Conservation (phyloP, 2,329 filamentous ascomycete genomes). For the Venturia nashicola region DNA sequence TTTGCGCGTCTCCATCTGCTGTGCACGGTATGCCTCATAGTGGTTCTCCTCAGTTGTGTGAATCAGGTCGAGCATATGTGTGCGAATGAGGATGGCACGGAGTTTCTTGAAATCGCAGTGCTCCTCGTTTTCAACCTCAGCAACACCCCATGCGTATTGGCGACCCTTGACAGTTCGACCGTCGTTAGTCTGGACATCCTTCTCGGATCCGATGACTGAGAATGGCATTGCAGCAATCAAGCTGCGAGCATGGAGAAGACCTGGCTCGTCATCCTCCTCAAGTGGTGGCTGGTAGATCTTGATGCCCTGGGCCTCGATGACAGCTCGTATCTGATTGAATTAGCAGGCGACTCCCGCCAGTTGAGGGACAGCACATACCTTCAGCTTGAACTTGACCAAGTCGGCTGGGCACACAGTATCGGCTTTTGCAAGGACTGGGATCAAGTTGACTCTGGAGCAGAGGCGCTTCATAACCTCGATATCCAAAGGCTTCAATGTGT, state of each 20-base stretch:
- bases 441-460: slow-evolving; percentile 94
- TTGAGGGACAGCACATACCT: slow-evolving; percentile 45
- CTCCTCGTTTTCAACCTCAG: slow-evolving; percentile 98
- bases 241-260: slow-evolving; percentile 85
- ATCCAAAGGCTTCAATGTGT: slow-evolving; percentile 95
- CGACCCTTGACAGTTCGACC: slow-evolving; percentile 97
- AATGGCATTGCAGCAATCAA: slow-evolving; percentile 97
- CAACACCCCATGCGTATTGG: slow-evolving; percentile 98
- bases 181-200: slow-evolving; percentile 94
- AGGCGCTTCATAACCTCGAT: slow-evolving; percentile 99
- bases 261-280: slow-evolving; percentile 96
- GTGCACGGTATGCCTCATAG: slow-evolving; percentile 97
- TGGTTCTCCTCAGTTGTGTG: slow-evolving; percentile 99
- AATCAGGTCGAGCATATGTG: slow-evolving; percentile 98
- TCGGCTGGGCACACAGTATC: slow-evolving; percentile 92
- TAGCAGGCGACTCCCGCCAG: slow-evolving; percentile 19
- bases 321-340: slow-evolving; percentile 62
- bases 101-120: slow-evolving; percentile 99
- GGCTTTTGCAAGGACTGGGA: slow-evolving; percentile 96
- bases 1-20: slow-evolving; percentile 99
- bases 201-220: slow-evolving; percentile 96
- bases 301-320: slow-evolving; percentile 97
- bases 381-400: slow-evolving; percentile 86
- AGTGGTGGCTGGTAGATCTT: slow-evolving; percentile 98
- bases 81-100: slow-evolving; percentile 94